These are phyloP conservation scores for Psidium guajava DNA, from an alignment of 345 rosid species.

Conservation along the genomic window DNA sequence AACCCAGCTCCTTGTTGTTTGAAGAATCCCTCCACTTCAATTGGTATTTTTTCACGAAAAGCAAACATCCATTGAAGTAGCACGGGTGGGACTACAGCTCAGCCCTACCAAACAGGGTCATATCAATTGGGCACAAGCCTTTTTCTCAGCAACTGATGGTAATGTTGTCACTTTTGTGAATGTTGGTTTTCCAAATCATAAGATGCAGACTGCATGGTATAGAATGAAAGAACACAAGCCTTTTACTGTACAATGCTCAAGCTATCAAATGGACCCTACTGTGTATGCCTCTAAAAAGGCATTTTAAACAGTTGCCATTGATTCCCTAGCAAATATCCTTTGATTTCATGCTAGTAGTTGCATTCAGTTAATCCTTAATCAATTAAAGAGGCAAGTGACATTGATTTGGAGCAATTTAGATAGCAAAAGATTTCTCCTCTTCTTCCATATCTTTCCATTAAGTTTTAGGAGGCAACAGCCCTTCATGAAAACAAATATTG, in stretches of 20 bases:
- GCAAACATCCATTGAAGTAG: background rate
- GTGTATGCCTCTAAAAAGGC: background rate
- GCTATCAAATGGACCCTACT: background rate
- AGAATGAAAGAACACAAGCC: background rate
- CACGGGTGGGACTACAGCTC: background rate
- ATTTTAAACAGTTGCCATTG: background rate
- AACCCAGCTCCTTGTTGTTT: background rate
- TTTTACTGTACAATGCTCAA: background rate
- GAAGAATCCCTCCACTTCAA: too few species aligned
- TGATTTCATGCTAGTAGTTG: background rate
- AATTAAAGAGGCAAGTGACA: background rate
- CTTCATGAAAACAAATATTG: background rate
- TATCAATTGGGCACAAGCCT: background rate
- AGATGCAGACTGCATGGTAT: background rate
- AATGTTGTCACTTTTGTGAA: background rate
- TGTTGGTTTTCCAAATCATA: background rate
- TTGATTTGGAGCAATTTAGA: background rate
- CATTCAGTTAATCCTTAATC: background rate
- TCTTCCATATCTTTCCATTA: background rate
- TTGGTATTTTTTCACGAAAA: too few species aligned
- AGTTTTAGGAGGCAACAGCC: background rate
- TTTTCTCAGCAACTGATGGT: background rate
- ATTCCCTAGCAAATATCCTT: background rate
- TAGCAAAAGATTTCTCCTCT: background rate
- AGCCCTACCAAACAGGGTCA: background rate